These are phyloP conservation scores for Aschersonia sp. DNA, from an alignment of 2,329 filamentous ascomycete species.

Conservation along the genomic window DNA sequence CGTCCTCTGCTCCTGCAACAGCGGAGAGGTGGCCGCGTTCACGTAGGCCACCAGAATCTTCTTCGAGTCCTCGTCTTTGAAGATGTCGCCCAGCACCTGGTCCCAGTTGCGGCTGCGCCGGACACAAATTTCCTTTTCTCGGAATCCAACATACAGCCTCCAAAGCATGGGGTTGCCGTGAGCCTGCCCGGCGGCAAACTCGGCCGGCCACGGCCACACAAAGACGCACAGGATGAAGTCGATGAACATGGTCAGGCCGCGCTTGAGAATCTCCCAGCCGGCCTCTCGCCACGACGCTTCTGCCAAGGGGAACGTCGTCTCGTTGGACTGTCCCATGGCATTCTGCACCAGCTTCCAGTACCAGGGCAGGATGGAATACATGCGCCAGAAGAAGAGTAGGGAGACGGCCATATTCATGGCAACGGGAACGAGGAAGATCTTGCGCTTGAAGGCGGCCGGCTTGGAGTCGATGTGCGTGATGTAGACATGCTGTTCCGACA, in stretches of 20 bases:
- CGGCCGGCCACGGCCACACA: slow-evolving; percentile 58
- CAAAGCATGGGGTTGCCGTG: slow-evolving; percentile 53
- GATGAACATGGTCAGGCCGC: slow-evolving; percentile 52
- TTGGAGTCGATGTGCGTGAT: slow-evolving; percentile 69
- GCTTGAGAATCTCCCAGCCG: slow-evolving; percentile 37
- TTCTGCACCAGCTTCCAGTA: slow-evolving; percentile 56
- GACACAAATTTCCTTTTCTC: slow-evolving; percentile 67
- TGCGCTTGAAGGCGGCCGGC: slow-evolving; percentile 56
- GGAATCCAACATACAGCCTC: slow-evolving; percentile 63
- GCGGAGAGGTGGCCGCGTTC: slow-evolving; percentile 51
- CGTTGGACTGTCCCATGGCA: slow-evolving; percentile 49
- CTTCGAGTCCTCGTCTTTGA: slow-evolving; percentile 33
- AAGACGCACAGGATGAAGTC: slow-evolving; percentile 59
- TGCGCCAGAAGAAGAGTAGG: slow-evolving; percentile 49
- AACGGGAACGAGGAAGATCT: slow-evolving; percentile 69
- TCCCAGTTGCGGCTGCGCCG: slow-evolving; percentile 65
- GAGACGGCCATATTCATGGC: slow-evolving; percentile 58
- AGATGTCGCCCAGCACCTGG: slow-evolving; percentile 37
- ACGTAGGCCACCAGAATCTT: slow-evolving; percentile 48
- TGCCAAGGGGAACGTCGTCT: slow-evolving; percentile 47
- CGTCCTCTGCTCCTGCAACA: slow-evolving; percentile 60
- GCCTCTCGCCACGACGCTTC: slow-evolving; percentile 42
- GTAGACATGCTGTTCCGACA: slow-evolving; percentile 61
- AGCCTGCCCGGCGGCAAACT: slow-evolving; percentile 49
- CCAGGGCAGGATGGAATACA: slow-evolving; percentile 53